Base-by-base conservation (phyloP, 352 stramenopile species). In the Halophytophthora batemanensis region DNA sequence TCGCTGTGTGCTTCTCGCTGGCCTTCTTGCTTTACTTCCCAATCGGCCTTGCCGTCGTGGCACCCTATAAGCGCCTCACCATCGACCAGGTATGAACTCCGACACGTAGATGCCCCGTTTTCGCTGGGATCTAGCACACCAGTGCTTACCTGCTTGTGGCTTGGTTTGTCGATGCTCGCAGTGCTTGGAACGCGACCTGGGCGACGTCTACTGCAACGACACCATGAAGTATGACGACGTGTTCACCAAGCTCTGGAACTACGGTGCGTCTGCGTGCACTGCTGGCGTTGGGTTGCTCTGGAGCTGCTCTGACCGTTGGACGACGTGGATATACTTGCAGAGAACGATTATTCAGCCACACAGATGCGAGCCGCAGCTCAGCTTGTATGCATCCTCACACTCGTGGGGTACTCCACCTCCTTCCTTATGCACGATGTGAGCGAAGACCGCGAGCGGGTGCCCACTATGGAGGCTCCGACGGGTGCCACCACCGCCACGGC, bases 21-120 rank as follows among this genome's bases (percentile, higher is more conserved):
- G 71, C 77, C 12, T 88, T 88, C 53, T 18, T 86, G 54, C 50
- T 88, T 12, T 88, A 88, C 29, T 38, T 86, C 28, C 77, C 77
- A 1, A 68, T 88, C 39, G 70, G 77, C 0, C 57, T 86, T 2
- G 69, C 60, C 15, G 36, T 86, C 38, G 53, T 80, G 22, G 53
- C 74, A 51, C 38, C 47, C 2, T 71, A 71, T 35, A 55, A 71
- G 29, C 66, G 65, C 15, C 64, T 88, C 29, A 78, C 74, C 6
- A 73, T 83, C 43, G 35, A 58, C 7, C 33, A 73, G 60, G 67
- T 74, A 48, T 1, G 40, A 22, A 8, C 15, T 14, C 3, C 15
- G 10, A 38, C 11, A 17, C 11, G 15, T 14, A 45, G 19, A 4
- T 49, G 10, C 38, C 4, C 14, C 28, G 10, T 3, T 18, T 35